Evolutionary conservation across 2,329 filamentous ascomycete species (phyloP).

Genomic region (Aspergillus aculeatinus): DNA sequence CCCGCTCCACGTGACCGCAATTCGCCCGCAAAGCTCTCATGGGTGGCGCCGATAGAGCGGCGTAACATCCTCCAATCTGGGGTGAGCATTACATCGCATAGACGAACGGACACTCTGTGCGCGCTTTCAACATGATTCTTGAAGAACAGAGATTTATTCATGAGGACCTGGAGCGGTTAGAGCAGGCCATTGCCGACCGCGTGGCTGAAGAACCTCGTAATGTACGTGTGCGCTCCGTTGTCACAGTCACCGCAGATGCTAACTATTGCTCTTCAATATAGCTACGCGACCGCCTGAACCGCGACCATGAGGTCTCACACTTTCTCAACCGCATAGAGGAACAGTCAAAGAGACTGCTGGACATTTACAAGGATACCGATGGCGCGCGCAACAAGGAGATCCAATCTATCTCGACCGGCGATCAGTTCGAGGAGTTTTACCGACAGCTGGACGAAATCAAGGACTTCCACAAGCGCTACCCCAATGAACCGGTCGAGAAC

Average conservation of each 20-base stretch:
- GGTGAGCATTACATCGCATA: neutral
- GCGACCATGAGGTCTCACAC: constrained; percentile 87
- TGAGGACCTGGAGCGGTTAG: constrained; percentile 93
- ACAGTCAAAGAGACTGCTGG: constrained; percentile 76
- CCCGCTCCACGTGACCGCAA: constrained; percentile 24
- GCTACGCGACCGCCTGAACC: constrained; percentile 84
- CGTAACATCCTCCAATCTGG: neutral
- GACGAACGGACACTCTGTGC: neutral
- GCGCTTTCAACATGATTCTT: constrained; percentile 62
- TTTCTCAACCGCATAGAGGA: constrained; percentile 84
- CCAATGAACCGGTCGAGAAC: constrained; percentile 93
- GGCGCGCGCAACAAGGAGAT: constrained; percentile 74
- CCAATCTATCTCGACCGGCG: constrained; percentile 77
- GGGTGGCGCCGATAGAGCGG: constrained; percentile 11
- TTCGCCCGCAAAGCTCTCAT: constrained; percentile 28
- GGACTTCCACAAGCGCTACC: constrained; percentile 84
- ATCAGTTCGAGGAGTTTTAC: constrained; percentile 89
- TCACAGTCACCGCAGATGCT: constrained; percentile 16
- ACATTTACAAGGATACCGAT: constrained; percentile 79
- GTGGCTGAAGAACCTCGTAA: constrained; percentile 85
- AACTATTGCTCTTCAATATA: constrained; percentile 39
- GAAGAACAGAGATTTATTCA: constrained; percentile 94
- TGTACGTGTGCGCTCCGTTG: constrained; percentile 52
- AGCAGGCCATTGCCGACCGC: constrained; percentile 89
- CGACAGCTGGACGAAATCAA: constrained; percentile 78